phyloP scores from a whole-genome alignment of 192 early-diverging fungal species.

The Paraglomus occultum region DNA sequence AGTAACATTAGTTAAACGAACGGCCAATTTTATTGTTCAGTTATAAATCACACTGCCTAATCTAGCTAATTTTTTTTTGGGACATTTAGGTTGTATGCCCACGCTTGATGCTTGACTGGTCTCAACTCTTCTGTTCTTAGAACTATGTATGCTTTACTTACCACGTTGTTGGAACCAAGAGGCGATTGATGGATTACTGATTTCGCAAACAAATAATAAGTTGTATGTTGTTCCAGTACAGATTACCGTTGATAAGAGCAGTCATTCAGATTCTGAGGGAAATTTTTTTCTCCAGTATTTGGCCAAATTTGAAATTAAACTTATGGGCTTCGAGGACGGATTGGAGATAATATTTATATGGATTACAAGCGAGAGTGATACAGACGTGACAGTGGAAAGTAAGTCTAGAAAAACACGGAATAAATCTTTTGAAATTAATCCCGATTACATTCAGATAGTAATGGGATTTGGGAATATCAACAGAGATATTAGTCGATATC shows the following conservation, averaged over 20 bases:
- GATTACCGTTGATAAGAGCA: slow-evolving; percentile 1
- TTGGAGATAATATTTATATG: slow-evolving; percentile 18
- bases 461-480: slow-evolving; percentile 3
- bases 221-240: slow-evolving; percentile 14
- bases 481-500: not conserved
- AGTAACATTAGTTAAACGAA: too few relatives aligned
- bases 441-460: not conserved
- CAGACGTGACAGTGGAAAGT: not conserved
- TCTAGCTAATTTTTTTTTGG: too few relatives aligned
- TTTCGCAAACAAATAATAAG: too few relatives aligned
- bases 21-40: too few relatives aligned
- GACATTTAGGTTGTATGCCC: too few relatives aligned
- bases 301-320: not conserved
- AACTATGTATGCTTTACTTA: slow-evolving; percentile 16
- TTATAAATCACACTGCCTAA: too few relatives aligned
- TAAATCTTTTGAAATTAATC: not conserved
- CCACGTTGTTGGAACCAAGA: slow-evolving; percentile 2
- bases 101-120: too few relatives aligned
- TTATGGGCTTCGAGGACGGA: not conserved
- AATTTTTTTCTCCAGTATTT: not conserved
- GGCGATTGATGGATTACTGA: slow-evolving; percentile 10
- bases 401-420: not conserved
- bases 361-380: slow-evolving; percentile 8
- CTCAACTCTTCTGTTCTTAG: too few relatives aligned
- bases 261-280: not conserved